These are phyloP conservation scores for Heliosperma pusillum DNA, from an alignment of 148 eudicot species.

Conservation along the genomic window DNA sequence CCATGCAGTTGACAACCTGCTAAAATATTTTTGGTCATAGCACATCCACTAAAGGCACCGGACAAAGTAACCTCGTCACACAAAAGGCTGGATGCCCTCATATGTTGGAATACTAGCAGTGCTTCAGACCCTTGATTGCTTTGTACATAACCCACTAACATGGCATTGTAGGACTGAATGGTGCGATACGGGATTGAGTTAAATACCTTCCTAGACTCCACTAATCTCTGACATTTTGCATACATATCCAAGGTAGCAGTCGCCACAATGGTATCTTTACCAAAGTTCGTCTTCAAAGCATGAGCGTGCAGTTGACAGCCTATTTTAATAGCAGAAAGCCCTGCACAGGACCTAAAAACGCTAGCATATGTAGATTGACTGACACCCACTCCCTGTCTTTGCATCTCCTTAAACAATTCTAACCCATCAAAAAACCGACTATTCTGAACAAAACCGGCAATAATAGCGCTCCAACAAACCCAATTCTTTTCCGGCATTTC, in stretches of 20 bases:
- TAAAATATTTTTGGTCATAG: constrained; percentile 40
- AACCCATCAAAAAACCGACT: constrained; percentile 47
- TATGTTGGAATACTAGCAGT: constrained; percentile 42
- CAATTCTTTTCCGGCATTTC: constrained; percentile 71
- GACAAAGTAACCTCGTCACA: constrained; percentile 80
- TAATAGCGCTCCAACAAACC: constrained; percentile 90
- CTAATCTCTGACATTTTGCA: constrained; percentile 60
- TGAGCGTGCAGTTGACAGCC: constrained; percentile 88
- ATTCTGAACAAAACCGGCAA: constrained; percentile 81
- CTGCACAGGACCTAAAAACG: constrained; percentile 83
- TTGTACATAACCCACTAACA: constrained; percentile 75
- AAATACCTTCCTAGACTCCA: constrained; percentile 65
- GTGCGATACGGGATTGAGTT: constrained; percentile 44
- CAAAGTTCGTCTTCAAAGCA: constrained; percentile 63
- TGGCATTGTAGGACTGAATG: constrained; percentile 73
- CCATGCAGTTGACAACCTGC: constrained; percentile 69
- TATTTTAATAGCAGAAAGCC: constrained; percentile 42
- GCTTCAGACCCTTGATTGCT: constrained; percentile 52
- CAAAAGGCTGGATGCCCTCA: constrained; percentile 53
- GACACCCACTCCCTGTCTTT: constrained; percentile 60
- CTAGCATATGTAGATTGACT: constrained; percentile 91
- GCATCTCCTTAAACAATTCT: constrained; percentile 78
- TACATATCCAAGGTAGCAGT: constrained; percentile 95
- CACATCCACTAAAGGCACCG: constrained; percentile 75
- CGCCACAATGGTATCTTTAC: constrained; percentile 60